Conservation (phyloP, 305 asterid species). For the Coffea humblotiana region DNA sequence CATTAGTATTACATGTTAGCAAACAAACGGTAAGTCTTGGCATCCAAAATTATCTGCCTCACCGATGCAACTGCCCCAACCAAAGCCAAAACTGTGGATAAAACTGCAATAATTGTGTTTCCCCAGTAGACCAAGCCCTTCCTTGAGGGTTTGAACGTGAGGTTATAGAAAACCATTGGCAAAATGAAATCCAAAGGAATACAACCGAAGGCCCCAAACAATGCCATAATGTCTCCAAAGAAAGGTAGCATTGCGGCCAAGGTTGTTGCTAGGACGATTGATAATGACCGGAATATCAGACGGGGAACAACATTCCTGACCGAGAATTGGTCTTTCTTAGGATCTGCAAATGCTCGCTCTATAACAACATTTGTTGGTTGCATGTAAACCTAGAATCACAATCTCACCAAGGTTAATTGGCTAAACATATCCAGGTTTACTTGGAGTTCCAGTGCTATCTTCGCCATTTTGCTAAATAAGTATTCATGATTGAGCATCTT, state of each 20-base stretch:
- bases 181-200: conserved; percentile 65
- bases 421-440: too few relatives aligned
- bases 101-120: conserved; percentile 43
- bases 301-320: conserved; percentile 49
- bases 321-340: conserved; percentile 41
- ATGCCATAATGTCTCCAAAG: conserved; percentile 73
- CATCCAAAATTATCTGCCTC: conserved; percentile 58
- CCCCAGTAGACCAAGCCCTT: conserved; percentile 42
- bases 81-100: conserved; percentile 40
- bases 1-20: conserved; percentile 41
- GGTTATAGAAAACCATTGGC: conserved; percentile 63
- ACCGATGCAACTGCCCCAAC: conserved; percentile 62
- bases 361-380: conserved; percentile 62
- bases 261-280: conserved; percentile 48
- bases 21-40: conserved; percentile 52
- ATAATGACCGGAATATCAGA: conserved; percentile 43
- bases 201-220: conserved; percentile 66
- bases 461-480: too few relatives aligned
- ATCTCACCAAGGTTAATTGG: too few relatives aligned
- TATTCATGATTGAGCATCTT: too few relatives aligned
- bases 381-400: conserved; percentile 45
- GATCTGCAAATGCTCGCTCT: conserved; percentile 54
- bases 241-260: conserved; percentile 78
- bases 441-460: too few relatives aligned
- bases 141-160: conserved; percentile 54